Conservation (phyloP, 768 basidiomycete genomes). For the Hortiboletus flavorubellus region DNA sequence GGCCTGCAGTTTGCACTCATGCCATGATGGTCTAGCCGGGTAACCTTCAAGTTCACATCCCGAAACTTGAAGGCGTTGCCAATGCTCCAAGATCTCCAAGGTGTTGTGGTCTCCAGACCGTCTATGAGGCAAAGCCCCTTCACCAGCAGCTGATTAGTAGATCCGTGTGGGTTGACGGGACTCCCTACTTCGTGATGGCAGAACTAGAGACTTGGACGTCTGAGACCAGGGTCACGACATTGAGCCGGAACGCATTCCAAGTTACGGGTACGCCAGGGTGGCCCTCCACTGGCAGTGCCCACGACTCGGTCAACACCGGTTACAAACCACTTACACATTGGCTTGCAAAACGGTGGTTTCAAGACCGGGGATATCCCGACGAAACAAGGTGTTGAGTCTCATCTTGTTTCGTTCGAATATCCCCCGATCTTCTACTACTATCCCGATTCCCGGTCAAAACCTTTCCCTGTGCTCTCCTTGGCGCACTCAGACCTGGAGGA, state of each 20-base stretch:
- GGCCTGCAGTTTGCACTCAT: no score
- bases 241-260: constrained; percentile 44
- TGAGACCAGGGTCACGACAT: constrained; percentile 32
- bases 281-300: no score
- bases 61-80: no score
- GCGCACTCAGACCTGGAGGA: constrained; percentile 35
- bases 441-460: constrained; percentile 40
- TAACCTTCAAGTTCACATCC: no score
- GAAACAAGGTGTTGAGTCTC: constrained; percentile 28
- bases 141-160: constrained; percentile 2
- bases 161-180: constrained; percentile 34
- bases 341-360: no score
- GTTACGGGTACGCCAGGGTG: constrained; percentile 44
- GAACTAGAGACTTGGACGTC: constrained; percentile 27
- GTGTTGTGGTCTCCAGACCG: no score
- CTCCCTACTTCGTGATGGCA: constrained; percentile 29
- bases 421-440: constrained; percentile 47
- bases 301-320: no score
- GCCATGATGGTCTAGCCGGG: no score
- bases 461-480: constrained; percentile 78
- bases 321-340: no score
- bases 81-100: no score
- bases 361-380: no score
- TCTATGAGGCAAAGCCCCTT: not conserved
- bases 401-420: constrained; percentile 67